phyloP scores from a whole-genome alignment of 768 basidiomycete species.

The Auricularia auricula-judae region DNA sequence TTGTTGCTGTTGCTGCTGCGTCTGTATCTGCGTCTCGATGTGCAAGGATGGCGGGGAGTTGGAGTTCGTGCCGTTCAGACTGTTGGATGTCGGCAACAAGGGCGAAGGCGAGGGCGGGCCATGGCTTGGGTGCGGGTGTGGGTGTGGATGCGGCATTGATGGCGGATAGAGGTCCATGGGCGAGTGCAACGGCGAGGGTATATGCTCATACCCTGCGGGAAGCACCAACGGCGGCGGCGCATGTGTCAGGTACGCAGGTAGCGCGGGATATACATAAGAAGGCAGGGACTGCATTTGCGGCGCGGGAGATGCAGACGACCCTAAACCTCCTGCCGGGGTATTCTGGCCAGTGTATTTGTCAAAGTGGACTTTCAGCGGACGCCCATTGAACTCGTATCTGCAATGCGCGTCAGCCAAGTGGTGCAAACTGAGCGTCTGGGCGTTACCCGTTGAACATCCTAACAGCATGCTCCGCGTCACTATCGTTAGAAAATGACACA shows the following conservation, averaged over 20 bases:
- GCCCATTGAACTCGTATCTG: slow-evolving; percentile 84
- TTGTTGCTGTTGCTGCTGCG: slow-evolving; percentile 4
- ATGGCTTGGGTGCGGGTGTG: neutral
- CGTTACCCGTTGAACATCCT: slow-evolving; percentile 79
- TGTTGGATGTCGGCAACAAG: neutral
- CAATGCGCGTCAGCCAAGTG: neutral
- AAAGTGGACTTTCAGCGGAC: slow-evolving; percentile 79
- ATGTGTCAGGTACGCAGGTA: neutral
- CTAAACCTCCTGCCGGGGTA: neutral
- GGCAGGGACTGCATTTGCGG: slow-evolving; percentile 2
- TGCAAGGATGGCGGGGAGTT: neutral
- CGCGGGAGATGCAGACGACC: neutral
- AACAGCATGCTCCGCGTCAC: slow-evolving; percentile 76
- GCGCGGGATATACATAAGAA: slow-evolving; percentile 1
- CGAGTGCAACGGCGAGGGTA: neutral
- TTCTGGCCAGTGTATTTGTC: slow-evolving; percentile 49
- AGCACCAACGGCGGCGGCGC: neutral
- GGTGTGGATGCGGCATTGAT: neutral
- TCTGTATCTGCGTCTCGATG: neutral
- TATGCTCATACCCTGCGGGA: neutral
- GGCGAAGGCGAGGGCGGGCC: neutral
- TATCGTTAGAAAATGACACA: slow-evolving; percentile 73
- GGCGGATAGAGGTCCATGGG: neutral
- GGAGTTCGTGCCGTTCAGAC: neutral
- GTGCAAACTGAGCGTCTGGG: too few relatives aligned